These are phyloP conservation scores for Nitzschia sp. DNA, from an alignment of 108 stramenopile genomes.

Conservation along the genomic window DNA sequence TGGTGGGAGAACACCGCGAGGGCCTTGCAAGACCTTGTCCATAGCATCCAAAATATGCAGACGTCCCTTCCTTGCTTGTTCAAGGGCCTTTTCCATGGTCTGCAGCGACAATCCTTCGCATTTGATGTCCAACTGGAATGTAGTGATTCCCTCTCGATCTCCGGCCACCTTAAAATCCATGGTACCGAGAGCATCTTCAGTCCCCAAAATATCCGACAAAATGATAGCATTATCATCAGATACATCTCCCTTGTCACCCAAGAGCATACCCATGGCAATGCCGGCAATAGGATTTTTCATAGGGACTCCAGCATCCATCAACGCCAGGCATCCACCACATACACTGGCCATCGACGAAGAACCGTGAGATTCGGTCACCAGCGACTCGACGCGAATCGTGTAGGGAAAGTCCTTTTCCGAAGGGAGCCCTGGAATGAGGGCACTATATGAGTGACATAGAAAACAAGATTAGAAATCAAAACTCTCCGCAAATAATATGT, in stretches of 20 bases:
- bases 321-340: constrained; percentile 89
- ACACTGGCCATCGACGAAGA: constrained; percentile 88
- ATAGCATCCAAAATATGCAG: constrained; percentile 78
- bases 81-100: constrained; percentile 82
- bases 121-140: constrained; percentile 96
- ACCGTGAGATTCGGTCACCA: constrained; percentile 86
- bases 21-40: constrained; percentile 53
- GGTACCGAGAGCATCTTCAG: constrained; percentile 83
- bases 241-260: constrained; percentile 61
- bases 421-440: constrained; percentile 66
- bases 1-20: constrained; percentile 52
- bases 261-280: constrained; percentile 87
- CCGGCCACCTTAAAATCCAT: constrained; percentile 94
- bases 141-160: constrained; percentile 73
- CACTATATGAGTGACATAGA: constrained; percentile 29
- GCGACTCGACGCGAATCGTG: constrained; percentile 79
- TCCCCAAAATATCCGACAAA: constrained; percentile 83
- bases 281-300: constrained; percentile 77
- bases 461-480: not conserved
- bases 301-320: constrained; percentile 96
- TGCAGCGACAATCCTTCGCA: constrained; percentile 80
- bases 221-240: constrained; percentile 80
- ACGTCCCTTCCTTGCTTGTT: constrained; percentile 74
- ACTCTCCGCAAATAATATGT: not conserved
- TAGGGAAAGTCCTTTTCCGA: constrained; percentile 77